phyloP scores from a whole-genome alignment of 768 basidiomycete species.

The Galerina marginata region DNA sequence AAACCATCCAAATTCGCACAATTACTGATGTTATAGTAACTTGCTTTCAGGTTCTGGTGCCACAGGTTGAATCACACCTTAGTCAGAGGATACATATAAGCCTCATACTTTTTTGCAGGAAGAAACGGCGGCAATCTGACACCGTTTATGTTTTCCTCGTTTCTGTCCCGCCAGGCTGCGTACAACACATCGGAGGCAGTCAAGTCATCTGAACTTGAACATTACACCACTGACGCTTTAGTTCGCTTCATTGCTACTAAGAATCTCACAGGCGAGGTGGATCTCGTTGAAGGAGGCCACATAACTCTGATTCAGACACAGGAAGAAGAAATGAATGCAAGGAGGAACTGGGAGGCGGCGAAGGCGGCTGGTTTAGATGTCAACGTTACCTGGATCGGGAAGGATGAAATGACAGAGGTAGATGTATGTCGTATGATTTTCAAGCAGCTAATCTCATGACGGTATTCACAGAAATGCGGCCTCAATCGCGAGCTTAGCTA shows the following conservation, averaged over 20 bases:
- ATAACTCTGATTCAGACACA: slow-evolving; percentile 54
- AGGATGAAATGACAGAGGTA: slow-evolving; percentile 55
- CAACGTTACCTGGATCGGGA: slow-evolving; percentile 49
- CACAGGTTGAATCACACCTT: slow-evolving; percentile 53
- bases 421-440: slow-evolving; percentile 10
- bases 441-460: neutral
- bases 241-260: slow-evolving; percentile 52
- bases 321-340: slow-evolving; percentile 43
- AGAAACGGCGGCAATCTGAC: slow-evolving; percentile 83
- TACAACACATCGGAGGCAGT: slow-evolving; percentile 62
- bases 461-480: slow-evolving; percentile 28
- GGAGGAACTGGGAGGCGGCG: slow-evolving; percentile 59
- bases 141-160: slow-evolving; percentile 50
- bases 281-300: slow-evolving; percentile 66
- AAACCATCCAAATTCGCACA: slow-evolving; percentile 1
- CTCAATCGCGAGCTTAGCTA: slow-evolving; percentile 48
- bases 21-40: neutral
- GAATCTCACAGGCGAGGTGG: slow-evolving; percentile 54
- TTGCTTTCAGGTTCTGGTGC: slow-evolving; percentile 62
- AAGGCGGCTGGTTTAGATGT: slow-evolving; percentile 48
- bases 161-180: slow-evolving; percentile 37
- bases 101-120: slow-evolving; percentile 43
- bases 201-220: slow-evolving; percentile 60
- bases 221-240: slow-evolving; percentile 55
- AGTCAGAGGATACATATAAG: neutral